Evolutionary conservation across 176 grass and related monocot species (phyloP).

Genomic region (Triticum monococcum): DNA sequence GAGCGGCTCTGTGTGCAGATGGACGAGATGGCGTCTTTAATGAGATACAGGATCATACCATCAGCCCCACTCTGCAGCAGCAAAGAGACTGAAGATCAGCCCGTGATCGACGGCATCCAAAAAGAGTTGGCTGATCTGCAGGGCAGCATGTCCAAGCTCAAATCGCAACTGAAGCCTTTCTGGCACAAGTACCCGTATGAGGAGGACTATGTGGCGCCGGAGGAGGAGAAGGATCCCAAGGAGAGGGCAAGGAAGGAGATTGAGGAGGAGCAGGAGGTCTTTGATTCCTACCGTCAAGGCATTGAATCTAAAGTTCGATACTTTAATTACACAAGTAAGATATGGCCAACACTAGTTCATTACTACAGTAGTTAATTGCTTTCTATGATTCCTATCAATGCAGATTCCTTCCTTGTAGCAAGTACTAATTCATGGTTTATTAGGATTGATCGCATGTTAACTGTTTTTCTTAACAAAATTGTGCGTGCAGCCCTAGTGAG

Average conservation of each 20-base stretch:
- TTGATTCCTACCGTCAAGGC: background rate
- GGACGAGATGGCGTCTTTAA: background rate
- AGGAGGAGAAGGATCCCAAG: background rate
- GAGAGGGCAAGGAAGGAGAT: background rate
- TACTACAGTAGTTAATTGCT: no score
- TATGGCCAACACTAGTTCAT: no score
- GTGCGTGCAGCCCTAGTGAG: background rate
- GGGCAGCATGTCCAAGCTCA: background rate
- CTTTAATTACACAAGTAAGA: background rate
- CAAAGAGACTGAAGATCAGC: background rate
- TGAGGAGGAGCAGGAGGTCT: background rate
- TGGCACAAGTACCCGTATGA: background rate
- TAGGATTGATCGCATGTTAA: background rate
- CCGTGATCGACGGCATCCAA: background rate
- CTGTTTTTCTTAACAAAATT: background rate
- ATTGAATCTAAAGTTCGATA: background rate
- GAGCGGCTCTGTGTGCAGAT: background rate
- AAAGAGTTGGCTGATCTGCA: background rate
- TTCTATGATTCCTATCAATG: no score
- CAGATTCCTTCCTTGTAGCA: background rate
- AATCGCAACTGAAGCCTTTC: background rate
- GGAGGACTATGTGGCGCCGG: background rate
- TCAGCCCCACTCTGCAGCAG: background rate
- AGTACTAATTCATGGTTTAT: background rate
- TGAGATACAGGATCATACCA: background rate